Base-by-base conservation (phyloP, 257 asterid genomes). In the Echium plantagineum region DNA sequence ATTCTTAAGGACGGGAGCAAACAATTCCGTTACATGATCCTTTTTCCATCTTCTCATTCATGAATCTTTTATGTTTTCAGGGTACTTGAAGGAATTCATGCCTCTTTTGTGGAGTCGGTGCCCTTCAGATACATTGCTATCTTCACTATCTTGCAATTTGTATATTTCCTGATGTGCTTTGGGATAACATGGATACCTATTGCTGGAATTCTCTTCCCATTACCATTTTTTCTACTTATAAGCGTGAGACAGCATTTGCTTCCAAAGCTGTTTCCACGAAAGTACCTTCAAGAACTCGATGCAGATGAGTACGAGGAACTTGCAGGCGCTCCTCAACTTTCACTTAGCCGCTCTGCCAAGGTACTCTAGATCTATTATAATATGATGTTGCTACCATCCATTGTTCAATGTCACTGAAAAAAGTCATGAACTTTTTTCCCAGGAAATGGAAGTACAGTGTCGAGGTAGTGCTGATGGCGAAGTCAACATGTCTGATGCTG, bases 101-200 rank as follows among this genome's bases (percentile, higher is more conserved):
- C 84, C 32, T 83, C 87, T 15, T 83, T 74, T 35, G 73, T 83
- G 56, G 87, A 81, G 67, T 59, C 84, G 3, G 87, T 81, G 13
- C 91, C 85, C 21, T 76, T 78, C 76, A 74, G 55, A 67, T 61
- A 24, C 79, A 77, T 77, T 4, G 74, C 71, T 8, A 77, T 70
- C 13, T 83, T 83, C 70, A 83, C 91, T 5, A 4, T 75, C 6
- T 83, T 81, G 58, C 84, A 83, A 64, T 67, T 81, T 52, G 21
- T 68, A 3, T 78, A 74, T 52, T 58, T 83, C 61, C 46, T 78
- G 20, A 5, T 81, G 31, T 75, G 85, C 69, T 83, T 74, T 48
- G 87, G 87, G 10, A 75, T 81, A 22, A 81, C 91, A 5, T 83
- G 87, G 91, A 81, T 83, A 31, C 91, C 87, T 5, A 54, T 83